These are phyloP conservation scores for Agaricus blazei DNA, from an alignment of 768 basidiomycete genomes.

Conservation along the genomic window DNA sequence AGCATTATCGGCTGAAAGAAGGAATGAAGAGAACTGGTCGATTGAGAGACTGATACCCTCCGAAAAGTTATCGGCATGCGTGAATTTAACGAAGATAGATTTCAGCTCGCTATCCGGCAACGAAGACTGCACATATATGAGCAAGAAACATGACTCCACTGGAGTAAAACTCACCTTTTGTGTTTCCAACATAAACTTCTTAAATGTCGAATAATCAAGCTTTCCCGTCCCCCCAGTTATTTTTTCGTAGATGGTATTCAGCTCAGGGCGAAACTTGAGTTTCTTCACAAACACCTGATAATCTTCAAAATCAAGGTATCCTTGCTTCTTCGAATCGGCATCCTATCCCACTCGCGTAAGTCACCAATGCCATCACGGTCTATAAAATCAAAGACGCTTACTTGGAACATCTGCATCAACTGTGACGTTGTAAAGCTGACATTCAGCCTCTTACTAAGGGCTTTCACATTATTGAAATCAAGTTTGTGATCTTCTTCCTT, in stretches of 20 bases:
- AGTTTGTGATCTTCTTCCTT: conserved; percentile 55
- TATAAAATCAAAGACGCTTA: conserved; percentile 17
- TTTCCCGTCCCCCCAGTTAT: conserved; percentile 23
- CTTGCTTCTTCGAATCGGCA: conserved; percentile 52
- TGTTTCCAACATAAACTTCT: conserved; percentile 37
- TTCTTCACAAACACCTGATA: conserved; percentile 81
- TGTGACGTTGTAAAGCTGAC: conserved; percentile 51
- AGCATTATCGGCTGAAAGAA: conserved; percentile 75
- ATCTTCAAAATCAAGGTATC: conserved; percentile 68
- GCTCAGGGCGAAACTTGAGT: conserved; percentile 80
- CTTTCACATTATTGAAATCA: conserved; percentile 68
- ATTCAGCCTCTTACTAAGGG: conserved; percentile 66
- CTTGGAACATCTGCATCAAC: conserved; percentile 56
- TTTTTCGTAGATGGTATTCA: conserved; percentile 56
- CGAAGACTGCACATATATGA: conserved; percentile 22
- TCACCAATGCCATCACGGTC: not conserved
- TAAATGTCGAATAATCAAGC: conserved; percentile 39
- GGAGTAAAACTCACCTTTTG: conserved; percentile 30
- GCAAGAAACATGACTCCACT: not conserved
- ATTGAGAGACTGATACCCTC: conserved; percentile 34
- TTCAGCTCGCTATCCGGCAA: conserved; percentile 28
- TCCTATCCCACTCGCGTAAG: conserved; percentile 32
- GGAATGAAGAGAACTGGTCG: conserved; percentile 72
- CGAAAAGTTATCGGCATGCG: conserved; percentile 10
- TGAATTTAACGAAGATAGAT: conserved; percentile 31